Percentiles rank a stretch among this genome's conserved stretches.
These are phyloP conservation scores for Wallacemonas rigidus DNA, from an alignment of 208 protist genomes.

Conservation along the genomic window DNA sequence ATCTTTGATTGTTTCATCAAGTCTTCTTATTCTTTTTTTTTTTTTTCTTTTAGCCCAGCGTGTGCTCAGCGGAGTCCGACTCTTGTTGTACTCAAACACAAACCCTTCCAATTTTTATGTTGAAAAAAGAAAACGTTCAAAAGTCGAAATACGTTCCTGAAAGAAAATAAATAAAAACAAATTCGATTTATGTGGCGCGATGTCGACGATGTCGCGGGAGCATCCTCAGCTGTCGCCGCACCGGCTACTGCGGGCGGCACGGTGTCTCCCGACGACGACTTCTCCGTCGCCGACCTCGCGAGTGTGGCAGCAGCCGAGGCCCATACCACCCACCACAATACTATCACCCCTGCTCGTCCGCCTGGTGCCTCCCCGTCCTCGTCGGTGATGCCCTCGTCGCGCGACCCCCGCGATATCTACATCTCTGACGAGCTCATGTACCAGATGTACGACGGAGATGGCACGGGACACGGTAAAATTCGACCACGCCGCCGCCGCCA, in stretches of 20 bases:
- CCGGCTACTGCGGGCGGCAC: not conserved
- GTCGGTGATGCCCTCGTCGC: not conserved
- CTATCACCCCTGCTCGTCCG: not conserved
- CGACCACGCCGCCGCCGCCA: not conserved
- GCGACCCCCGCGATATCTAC: not conserved
- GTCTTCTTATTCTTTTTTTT: not conserved
- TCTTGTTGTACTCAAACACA: too few relatives aligned
- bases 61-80: too few relatives aligned
- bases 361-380: not conserved
- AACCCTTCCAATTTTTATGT: too few relatives aligned
- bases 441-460: conserved; percentile 12
- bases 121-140: too few relatives aligned
- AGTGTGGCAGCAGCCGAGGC: not conserved
- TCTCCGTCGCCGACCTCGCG: not conserved
- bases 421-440: conserved; percentile 19
- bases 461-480: conserved; percentile 5
- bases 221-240: not conserved
- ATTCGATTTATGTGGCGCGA: not conserved
- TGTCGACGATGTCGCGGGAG: not conserved
- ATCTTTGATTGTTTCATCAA: not conserved
- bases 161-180: not conserved
- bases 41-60: not conserved
- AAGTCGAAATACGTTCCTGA: not conserved
- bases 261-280: not conserved
- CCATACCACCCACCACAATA: not conserved